Evolutionary conservation across 192 early-diverging fungal genomes (phyloP), one percentile per base, ranked within the genome.

Genomic region (Backusella luteola): DNA sequence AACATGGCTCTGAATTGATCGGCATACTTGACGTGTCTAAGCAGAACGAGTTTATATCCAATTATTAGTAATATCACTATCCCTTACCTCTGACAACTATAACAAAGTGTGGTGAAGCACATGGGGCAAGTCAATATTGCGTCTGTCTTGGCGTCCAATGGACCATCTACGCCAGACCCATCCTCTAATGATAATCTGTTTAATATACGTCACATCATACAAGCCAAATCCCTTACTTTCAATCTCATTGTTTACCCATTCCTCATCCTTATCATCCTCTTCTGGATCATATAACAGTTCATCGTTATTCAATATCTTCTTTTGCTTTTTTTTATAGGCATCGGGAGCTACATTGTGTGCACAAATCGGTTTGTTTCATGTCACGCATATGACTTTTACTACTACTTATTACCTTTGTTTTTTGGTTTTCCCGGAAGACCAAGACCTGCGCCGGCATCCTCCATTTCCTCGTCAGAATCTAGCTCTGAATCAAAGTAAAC

Each of bases 1-100:
- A 93, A 93, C 83, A 93, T 89, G 21, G 91, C 90, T 36, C 91
- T 80, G 76, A 85, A 93, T 71, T 93, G 91, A 66, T 85, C 85
- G 14, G 81, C 59, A 75, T 90, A 91, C 12, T 72, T 19, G 6
- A 88, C 88, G 59, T 93, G 91, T 73, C 88, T 89, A 74, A 15
- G 19, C 67, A 34, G 14, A 32, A 29, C 17, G 9, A 26, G 41
- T 46, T 34, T 41, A 44, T 34, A 32, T 19, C 12, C 35, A 38
- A 17, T 14, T 11, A 1, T 3, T 38, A 1, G 49, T 71, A 11
- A 21, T 39, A 42, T 15, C 23, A 17, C 12, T 14, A 17, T 4
- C 74, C 15, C 12, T 72, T 85, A 89, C 87, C 85, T 81, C 79
- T 92, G 91, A 42, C 89, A 91, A 23, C 84, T 87, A 73, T 85